A percentile compares a stretch with the other conserved stretches of the same genome.
phyloP scores from a whole-genome alignment of 768 basidiomycete species.

The Pleurotus tuoliensis region DNA sequence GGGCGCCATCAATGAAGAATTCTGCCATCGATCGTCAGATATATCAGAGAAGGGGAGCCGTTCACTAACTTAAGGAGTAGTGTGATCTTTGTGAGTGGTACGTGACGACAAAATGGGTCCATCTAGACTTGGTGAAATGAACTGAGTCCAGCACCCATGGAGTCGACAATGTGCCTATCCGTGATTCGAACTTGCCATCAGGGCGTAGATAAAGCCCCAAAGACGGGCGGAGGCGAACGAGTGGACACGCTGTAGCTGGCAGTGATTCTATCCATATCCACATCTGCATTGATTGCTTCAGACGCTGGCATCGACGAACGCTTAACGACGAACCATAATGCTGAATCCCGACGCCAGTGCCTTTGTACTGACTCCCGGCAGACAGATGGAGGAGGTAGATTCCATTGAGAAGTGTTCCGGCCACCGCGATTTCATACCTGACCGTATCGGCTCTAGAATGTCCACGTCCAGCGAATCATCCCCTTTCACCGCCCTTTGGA shows the following conservation, averaged over 20 bases:
- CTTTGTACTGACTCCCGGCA: constrained; percentile 44
- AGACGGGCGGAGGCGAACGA: constrained; percentile 34
- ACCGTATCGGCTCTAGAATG: constrained; percentile 65
- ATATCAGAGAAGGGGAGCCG: not conserved
- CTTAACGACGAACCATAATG: constrained; percentile 50
- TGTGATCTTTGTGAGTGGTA: constrained; percentile 52
- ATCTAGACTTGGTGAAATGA: constrained; percentile 49
- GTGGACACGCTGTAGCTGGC: constrained; percentile 25
- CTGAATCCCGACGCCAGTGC: constrained; percentile 67
- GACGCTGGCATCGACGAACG: not conserved
- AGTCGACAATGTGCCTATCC: constrained; percentile 33
- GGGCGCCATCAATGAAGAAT: constrained; percentile 69
- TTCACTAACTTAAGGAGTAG: constrained; percentile 1
- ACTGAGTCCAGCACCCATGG: constrained; percentile 41
- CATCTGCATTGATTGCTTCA: constrained; percentile 25
- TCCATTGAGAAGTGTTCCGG: constrained; percentile 74
- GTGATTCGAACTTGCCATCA: constrained; percentile 56
- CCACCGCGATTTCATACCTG: constrained; percentile 74
- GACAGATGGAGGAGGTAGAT: constrained; percentile 44
- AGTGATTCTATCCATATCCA: constrained; percentile 47
- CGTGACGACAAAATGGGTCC: constrained; percentile 71
- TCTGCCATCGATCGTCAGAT: constrained; percentile 35
- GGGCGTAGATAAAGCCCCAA: constrained; percentile 45
- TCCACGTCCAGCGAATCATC: constrained; percentile 56
- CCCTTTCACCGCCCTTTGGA: constrained; percentile 50